These are phyloP conservation scores for Basidiobolus heterosporus DNA, from an alignment of 371 early-diverging fungal species.

Conservation along the genomic window DNA sequence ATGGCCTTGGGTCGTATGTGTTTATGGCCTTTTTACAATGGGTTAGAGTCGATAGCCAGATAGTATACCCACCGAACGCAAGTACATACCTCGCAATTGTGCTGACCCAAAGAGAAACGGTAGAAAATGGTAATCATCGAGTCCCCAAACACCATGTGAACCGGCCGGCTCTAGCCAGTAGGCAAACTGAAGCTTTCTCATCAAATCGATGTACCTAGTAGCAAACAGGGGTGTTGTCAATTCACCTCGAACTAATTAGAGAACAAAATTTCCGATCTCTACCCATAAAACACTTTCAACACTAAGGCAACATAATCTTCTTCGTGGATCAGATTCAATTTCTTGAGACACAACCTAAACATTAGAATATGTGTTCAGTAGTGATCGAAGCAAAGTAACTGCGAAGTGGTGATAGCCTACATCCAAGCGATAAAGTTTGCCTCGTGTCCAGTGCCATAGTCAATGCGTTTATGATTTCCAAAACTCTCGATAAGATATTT, in stretches of 20 bases:
- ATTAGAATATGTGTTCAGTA: background rate
- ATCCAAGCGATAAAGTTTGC: slow-evolving; percentile 88
- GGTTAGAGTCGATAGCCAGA: background rate
- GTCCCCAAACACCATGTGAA: slow-evolving; percentile 96
- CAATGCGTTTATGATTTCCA: slow-evolving; percentile 91
- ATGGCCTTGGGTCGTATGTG: slow-evolving; percentile 78
- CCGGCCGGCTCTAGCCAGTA: slow-evolving; percentile 99
- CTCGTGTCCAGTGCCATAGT: slow-evolving; percentile 99
- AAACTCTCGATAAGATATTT: slow-evolving; percentile 77
- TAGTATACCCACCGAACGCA: background rate
- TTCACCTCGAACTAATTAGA: slow-evolving; percentile 2
- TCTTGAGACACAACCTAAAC: slow-evolving; percentile 54
- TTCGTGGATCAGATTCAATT: slow-evolving; percentile 38
- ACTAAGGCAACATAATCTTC: slow-evolving; percentile 60
- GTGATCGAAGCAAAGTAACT: background rate
- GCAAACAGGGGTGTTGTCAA: background rate
- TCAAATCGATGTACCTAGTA: slow-evolving; percentile 63
- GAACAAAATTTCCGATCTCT: slow-evolving; percentile 5
- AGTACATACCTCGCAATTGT: slow-evolving; percentile 50
- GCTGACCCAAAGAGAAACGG: slow-evolving; percentile 92
- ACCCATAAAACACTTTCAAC: slow-evolving; percentile 62
- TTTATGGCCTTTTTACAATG: slow-evolving; percentile 60
- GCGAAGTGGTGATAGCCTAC: slow-evolving; percentile 17
- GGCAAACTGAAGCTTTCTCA: slow-evolving; percentile 73
- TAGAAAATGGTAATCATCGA: slow-evolving; percentile 96